Percentiles rank a stretch among this genome's conserved stretches.
Evolutionary conservation across 202 grass and related monocot species (phyloP).

Genomic region (Schoenoplectus tabernaemontani): DNA sequence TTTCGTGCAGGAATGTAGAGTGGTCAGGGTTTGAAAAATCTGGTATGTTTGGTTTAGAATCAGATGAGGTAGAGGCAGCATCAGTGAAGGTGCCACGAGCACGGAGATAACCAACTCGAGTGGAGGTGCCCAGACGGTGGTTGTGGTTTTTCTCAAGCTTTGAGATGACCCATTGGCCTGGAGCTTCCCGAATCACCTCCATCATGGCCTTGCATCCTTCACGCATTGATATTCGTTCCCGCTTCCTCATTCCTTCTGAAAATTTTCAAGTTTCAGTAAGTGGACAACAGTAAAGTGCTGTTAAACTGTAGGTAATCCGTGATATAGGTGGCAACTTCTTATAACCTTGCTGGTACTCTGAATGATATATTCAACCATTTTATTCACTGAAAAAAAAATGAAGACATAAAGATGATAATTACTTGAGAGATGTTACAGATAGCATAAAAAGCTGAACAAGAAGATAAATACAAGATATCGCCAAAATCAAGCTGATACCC

Average conservation of each 20-base stretch:
- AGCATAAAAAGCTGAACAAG: not conserved
- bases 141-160: conserved; percentile 90
- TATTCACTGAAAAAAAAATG: not conserved
- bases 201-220: conserved; percentile 99
- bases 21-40: conserved; percentile 41
- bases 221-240: conserved; percentile 69
- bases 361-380: not conserved
- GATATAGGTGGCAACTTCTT: not conserved
- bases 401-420: not conserved
- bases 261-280: not conserved
- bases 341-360: not conserved
- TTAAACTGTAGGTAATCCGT: not conserved
- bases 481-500: not conserved
- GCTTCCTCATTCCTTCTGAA: conserved; percentile 53
- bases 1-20: conserved; percentile 44
- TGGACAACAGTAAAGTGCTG: not conserved
- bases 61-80: conserved; percentile 19
- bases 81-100: conserved; percentile 38
- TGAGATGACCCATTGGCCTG: conserved; percentile 63
- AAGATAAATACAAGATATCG: not conserved
- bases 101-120: conserved; percentile 63
- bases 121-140: conserved; percentile 57
- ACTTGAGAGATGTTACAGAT: not conserved
- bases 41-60: conserved; percentile 19
- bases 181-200: conserved; percentile 62